Evolutionary conservation across 768 basidiomycete genomes (phyloP), one percentile per base, ranked within the genome.

Genomic region (Strobilomyces echinocephalus): DNA sequence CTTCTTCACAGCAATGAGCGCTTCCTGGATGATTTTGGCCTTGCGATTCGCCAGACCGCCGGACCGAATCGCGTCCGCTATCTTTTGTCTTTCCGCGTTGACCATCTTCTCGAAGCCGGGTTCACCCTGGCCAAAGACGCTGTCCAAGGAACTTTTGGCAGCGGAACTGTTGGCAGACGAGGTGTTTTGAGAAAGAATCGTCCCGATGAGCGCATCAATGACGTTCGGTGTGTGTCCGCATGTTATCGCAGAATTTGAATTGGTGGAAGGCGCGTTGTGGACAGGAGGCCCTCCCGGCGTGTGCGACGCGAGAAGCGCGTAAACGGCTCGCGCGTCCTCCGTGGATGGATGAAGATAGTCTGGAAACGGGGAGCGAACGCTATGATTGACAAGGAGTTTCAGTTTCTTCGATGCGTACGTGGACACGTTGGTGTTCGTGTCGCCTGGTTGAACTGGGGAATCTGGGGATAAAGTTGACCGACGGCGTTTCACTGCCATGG

Each of bases 1-100:
- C 50, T 61, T 67, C 58, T 76, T 72, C 33, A 84, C 69, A 0
- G 73, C 68, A 2, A 52, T 33, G 20, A 83, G 66, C 0, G 82
- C 64, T 3, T 70, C 71, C 59, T 84, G 81, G 34, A 84, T 83
- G 24, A 72, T 76, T 18, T 66, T 74, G 2, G 81, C 80, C 58
- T 84, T 84, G 63, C 79, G 80, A 60, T 80, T 82, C 38, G 82
- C 82, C 5, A 84, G 73, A 20, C 82, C 83, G 9, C 82, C 82
- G 3, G 69, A 72, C 34, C 74, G 71, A 51, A 85, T 78, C 1
- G 81, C 74, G 1, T 78, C 75, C 1, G 74, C 76, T 18, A 84
- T 69, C n/a, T 63, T 68, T 8, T 65, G 65, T 20, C 63, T 65
- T 18, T 75, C 69, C 8, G 80, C 80, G 4, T 52, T 46, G 0